Percentiles rank a stretch among this genome's conserved stretches.
Evolutionary conservation across 306 rosid genomes (phyloP).

Genomic region (Rosa chinensis): DNA sequence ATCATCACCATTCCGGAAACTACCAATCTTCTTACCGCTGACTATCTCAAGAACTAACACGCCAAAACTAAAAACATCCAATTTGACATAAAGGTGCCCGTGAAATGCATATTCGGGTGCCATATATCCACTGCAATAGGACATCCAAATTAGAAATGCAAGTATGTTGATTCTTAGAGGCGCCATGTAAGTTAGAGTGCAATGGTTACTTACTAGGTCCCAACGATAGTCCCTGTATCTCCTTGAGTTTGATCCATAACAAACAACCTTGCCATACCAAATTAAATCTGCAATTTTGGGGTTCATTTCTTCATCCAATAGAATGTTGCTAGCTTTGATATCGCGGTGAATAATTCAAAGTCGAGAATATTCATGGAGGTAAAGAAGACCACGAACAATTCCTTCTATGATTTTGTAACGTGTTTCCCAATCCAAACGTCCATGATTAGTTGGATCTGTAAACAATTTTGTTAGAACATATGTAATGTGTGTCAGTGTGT

Average conservation of each 20-base stretch:
- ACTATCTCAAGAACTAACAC: no score
- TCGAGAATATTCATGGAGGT: constrained; percentile 5
- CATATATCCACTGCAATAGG: no score
- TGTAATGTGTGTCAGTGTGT: no score
- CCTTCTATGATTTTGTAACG: constrained; percentile 14
- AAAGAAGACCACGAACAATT: constrained; percentile 15
- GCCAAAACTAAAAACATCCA: no score
- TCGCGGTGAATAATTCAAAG: neutral
- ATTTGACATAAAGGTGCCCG: no score
- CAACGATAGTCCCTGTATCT: neutral
- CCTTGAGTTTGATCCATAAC: constrained; percentile 4
- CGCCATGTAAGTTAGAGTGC: neutral
- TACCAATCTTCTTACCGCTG: no score
- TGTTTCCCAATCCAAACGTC: constrained; percentile 12
- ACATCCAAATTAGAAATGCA: neutral
- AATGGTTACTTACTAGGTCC: constrained; percentile 4
- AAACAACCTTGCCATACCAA: constrained; percentile 14
- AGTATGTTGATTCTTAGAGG: neutral
- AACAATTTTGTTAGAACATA: neutral
- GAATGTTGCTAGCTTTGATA: neutral
- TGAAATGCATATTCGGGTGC: no score
- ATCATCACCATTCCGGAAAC: no score
- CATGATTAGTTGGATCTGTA: neutral
- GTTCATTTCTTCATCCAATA: constrained; percentile 11
- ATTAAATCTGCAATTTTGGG: constrained; percentile 15